These are phyloP conservation scores for Jamesozyma piceae DNA, from an alignment of 805 yeast genomes.

Conservation along the genomic window DNA sequence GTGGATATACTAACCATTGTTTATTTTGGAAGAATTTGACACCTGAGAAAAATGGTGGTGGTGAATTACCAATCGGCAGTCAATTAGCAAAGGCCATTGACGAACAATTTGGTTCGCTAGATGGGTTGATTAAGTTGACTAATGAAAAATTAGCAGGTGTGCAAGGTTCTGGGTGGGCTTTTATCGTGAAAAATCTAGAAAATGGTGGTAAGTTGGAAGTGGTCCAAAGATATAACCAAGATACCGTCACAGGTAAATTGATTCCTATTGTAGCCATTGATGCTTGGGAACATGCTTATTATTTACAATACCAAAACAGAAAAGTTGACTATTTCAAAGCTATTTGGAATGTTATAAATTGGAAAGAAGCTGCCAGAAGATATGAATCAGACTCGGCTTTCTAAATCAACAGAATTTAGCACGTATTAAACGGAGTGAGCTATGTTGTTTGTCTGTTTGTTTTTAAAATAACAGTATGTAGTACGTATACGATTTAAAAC, in stretches of 20 bases:
- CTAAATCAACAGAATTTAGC: too few species aligned
- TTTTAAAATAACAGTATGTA: too few species aligned
- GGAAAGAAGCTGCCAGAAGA: conserved; percentile 83
- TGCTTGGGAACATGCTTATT: conserved; percentile 96
- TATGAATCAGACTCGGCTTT: conserved; percentile 27
- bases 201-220: conserved; percentile 63
- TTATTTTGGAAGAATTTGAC: conserved; percentile 84
- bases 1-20: conserved; percentile 81
- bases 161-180: conserved; percentile 96
- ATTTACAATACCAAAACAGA: conserved; percentile 85
- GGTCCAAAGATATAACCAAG: conserved; percentile 78
- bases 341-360: conserved; percentile 88
- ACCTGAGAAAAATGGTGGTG: conserved; percentile 70
- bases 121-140: conserved; percentile 51
- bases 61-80: conserved; percentile 41
- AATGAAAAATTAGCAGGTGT: conserved; percentile 72
- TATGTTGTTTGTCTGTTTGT: too few species aligned
- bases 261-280: conserved; percentile 81
- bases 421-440: too few species aligned
- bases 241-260: conserved; percentile 62
- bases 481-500: too few species aligned
- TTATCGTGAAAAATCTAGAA: conserved; percentile 71
- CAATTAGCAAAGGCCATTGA: conserved; percentile 50
- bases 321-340: conserved; percentile 89
- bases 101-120: conserved; percentile 63